phyloP scores from a whole-genome alignment of 257 asterid genomes.

The Orobanche coerulescens region DNA sequence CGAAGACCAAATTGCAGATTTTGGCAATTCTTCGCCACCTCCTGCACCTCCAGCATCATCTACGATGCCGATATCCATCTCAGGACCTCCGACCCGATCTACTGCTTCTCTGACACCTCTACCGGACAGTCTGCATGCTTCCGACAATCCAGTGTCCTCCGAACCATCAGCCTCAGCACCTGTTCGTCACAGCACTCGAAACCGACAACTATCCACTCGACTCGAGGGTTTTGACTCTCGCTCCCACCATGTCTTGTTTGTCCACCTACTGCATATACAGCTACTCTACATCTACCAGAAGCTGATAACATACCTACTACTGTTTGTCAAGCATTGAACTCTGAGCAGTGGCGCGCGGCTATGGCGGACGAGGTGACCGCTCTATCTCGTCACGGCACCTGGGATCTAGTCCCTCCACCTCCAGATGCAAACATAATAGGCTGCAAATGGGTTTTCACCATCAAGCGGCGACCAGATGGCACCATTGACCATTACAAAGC shows the following conservation, averaged over 20 bases:
- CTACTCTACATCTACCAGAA: neutral
- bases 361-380: neutral
- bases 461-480: no score
- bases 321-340: neutral
- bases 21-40: neutral
- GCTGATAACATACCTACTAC: neutral
- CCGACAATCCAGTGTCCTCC: neutral
- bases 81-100: neutral
- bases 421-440: neutral
- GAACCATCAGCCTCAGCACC: neutral
- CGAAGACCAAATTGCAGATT: neutral
- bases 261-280: neutral
- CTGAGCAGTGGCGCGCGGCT: neutral
- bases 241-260: neutral
- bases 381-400: neutral
- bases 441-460: neutral
- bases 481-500: no score
- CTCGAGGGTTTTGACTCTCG: neutral
- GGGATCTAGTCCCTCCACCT: neutral
- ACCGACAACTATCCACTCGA: neutral
- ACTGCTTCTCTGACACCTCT: neutral
- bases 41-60: neutral
- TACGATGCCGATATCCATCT: neutral
- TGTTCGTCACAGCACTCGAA: neutral
- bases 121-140: neutral